A percentile compares a stretch with the other conserved stretches of the same genome.
These are phyloP conservation scores for Fraxinus dipetala DNA, from an alignment of 305 asterid species.

Conservation along the genomic window DNA sequence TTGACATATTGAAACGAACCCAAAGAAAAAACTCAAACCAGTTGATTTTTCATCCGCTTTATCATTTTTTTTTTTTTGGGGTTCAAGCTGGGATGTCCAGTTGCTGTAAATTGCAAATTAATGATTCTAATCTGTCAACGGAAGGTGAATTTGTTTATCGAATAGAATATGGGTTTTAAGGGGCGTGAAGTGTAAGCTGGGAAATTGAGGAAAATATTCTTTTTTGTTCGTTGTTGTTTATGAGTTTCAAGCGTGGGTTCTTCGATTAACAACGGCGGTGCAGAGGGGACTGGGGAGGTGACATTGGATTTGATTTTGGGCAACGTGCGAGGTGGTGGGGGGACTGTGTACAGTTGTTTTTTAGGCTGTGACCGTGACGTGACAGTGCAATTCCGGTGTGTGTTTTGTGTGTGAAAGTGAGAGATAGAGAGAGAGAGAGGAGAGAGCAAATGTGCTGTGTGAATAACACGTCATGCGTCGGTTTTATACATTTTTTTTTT, in stretches of 20 bases:
- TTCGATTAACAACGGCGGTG: constrained; percentile 27
- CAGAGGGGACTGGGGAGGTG: constrained; percentile 17
- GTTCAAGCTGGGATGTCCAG: constrained; percentile 4
- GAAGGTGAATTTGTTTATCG: neutral
- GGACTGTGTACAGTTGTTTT: neutral
- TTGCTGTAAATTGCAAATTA: constrained; percentile 16
- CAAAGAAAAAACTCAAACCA: constrained; percentile 10
- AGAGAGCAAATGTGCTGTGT: neutral
- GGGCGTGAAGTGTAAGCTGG: constrained; percentile 37
- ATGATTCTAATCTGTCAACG: neutral
- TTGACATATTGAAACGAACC: constrained; percentile 37
- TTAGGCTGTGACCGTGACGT: constrained; percentile 3
- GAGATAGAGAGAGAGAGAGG: neutral
- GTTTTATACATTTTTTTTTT: no score
- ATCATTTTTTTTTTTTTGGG: constrained; percentile 25
- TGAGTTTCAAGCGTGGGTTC: neutral
- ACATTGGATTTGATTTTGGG: constrained; percentile 8
- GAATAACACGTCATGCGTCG: neutral
- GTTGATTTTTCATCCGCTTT: constrained; percentile 23
- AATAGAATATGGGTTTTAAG: constrained; percentile 12
- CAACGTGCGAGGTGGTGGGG: constrained; percentile 27
- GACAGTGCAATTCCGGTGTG: neutral
- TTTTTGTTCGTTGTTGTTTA: constrained; percentile 24
- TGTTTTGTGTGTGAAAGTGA: neutral
- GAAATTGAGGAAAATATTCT: constrained; percentile 39